Conservation (phyloP, 306 rosid species). For the Purshia tridentata region DNA sequence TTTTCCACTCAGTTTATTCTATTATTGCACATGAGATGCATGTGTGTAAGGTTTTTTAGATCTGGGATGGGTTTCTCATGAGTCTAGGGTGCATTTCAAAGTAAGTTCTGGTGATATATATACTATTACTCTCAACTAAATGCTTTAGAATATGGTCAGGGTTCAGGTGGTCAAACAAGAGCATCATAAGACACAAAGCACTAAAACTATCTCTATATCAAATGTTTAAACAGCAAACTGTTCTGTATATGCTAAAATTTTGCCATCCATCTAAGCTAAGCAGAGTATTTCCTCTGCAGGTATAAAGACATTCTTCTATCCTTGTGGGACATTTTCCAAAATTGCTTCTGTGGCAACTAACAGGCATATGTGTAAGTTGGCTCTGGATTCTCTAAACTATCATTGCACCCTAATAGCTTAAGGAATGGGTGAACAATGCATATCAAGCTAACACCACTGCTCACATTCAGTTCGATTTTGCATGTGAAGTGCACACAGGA, state of each 20-base stretch:
- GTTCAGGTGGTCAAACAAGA: constrained; percentile 19
- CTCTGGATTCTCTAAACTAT: constrained; percentile 6
- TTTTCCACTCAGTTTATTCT: not conserved
- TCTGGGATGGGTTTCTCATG: not conserved
- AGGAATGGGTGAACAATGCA: not conserved
- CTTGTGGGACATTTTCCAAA: constrained; percentile 93
- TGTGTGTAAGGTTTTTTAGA: not conserved
- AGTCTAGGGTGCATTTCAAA: not conserved
- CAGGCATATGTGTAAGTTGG: constrained; percentile 85
- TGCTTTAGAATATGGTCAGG: constrained; percentile 15
- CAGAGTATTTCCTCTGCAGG: constrained; percentile 48
- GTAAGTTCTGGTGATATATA: not conserved
- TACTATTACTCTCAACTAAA: not conserved
- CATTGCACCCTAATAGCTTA: not conserved
- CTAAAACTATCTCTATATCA: not conserved
- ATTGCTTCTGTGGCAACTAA: constrained; percentile 79
- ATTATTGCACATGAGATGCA: not conserved
- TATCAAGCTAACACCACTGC: not conserved
- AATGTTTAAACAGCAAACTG: not conserved
- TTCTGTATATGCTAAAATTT: constrained; percentile 3
- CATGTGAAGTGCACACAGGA: not conserved
- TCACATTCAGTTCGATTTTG: not conserved
- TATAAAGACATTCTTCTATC: constrained; percentile 80
- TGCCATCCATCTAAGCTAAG: constrained; percentile 16
- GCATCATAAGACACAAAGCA: not conserved